Conservation (phyloP, 2,329 filamentous ascomycete genomes). For the Colletotrichum graminicola region DNA sequence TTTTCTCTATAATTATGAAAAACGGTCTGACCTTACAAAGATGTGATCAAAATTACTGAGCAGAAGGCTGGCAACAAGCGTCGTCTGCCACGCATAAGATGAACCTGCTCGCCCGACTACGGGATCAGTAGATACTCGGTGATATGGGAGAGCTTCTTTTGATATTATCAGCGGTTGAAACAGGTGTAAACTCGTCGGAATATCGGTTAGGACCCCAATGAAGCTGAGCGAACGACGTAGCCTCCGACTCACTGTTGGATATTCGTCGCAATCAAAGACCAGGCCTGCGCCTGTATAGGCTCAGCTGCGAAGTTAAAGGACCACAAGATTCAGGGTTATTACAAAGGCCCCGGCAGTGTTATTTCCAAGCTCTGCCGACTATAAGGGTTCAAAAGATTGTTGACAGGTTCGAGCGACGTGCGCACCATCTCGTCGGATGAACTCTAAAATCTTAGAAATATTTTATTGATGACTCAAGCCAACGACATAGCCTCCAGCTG, state of each 20-base stretch:
- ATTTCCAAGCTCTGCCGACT: neutral
- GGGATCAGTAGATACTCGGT: neutral
- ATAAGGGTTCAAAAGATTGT: neutral
- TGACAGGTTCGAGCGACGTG: neutral
- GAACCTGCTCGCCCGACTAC: neutral
- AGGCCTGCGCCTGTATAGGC: neutral
- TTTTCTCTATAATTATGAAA: no score
- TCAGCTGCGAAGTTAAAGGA: neutral
- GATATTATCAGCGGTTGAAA: neutral
- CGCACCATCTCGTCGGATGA: conserved; percentile 10
- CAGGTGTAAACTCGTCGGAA: neutral
- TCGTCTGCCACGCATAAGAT: neutral
- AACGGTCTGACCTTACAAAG: neutral
- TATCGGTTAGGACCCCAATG: neutral
- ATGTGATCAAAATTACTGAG: neutral
- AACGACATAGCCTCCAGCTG: neutral
- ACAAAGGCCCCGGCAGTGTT: no score
- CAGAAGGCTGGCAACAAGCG: neutral
- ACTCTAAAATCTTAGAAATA: neutral
- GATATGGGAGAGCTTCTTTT: neutral
- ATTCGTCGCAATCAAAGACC: neutral
- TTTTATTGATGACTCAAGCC: neutral
- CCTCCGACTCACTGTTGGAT: neutral
- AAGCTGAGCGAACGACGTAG: neutral
- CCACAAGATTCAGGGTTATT: neutral